Evolutionary conservation across 2,329 filamentous ascomycete species (phyloP).

Genomic region (Hirsutella thompsonii): DNA sequence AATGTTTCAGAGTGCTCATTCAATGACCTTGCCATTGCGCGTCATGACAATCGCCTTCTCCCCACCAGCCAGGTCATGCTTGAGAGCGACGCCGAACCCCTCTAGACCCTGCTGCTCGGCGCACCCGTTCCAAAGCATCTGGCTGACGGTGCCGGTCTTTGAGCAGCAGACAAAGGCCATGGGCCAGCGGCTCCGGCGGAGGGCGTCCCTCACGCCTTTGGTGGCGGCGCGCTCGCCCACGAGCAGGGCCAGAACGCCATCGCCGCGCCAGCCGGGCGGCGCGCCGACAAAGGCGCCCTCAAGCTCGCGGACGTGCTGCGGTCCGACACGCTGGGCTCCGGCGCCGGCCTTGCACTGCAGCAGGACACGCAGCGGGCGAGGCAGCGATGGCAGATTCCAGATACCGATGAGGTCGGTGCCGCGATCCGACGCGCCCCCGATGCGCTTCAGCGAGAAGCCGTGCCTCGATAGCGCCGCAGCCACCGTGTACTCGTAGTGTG

Average conservation of each 20-base stretch:
- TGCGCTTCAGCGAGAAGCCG: conserved; percentile 51
- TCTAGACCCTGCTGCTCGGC: conserved; percentile 51
- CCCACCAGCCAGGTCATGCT: conserved; percentile 19
- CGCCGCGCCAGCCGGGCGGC: conserved; percentile 57
- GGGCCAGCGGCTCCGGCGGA: conserved; percentile 54
- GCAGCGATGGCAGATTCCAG: too few species aligned
- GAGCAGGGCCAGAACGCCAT: conserved; percentile 56
- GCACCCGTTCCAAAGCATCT: conserved; percentile 60
- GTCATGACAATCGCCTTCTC: conserved; percentile 34
- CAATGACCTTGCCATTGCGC: conserved; percentile 32
- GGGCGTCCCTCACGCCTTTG: conserved; percentile 61
- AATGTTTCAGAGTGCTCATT: not conserved
- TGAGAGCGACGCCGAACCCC: conserved; percentile 39
- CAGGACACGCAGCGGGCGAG: conserved; percentile 36
- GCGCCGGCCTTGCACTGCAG: conserved; percentile 61
- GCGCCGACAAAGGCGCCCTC: conserved; percentile 67
- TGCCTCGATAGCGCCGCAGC: conserved; percentile 41
- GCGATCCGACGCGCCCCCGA: conserved; percentile 46
- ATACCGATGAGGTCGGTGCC: conserved; percentile 15
- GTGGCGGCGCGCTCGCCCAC: conserved; percentile 60
- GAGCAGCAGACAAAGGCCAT: conserved; percentile 59
- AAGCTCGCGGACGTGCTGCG: conserved; percentile 56
- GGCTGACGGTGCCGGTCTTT: conserved; percentile 41
- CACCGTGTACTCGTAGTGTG: conserved; percentile 64
- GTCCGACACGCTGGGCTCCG: conserved; percentile 36